Percentiles rank a stretch among this genome's conserved stretches.
Conservation (phyloP, 163 green algal genomes). For the Volvox carteri region DNA sequence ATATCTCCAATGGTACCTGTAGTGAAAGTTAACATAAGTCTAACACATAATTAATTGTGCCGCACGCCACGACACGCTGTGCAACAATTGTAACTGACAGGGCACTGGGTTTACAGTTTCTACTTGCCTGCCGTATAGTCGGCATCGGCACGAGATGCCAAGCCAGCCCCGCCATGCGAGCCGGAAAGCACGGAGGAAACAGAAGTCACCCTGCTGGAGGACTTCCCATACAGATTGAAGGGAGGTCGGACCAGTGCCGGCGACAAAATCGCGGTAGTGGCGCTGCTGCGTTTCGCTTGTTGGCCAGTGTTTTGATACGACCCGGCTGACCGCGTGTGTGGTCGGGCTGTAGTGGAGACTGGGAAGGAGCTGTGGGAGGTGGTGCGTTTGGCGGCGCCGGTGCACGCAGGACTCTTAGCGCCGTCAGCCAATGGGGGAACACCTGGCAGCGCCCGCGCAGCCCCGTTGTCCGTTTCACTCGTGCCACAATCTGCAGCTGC, state of each 20-base stretch:
- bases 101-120: no score
- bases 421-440: neutral
- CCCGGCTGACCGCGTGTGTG: neutral
- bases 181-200: neutral
- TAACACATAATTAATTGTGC: no score
- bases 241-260: neutral
- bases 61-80: no score
- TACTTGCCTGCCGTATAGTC: no score
- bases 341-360: constrained; percentile 22
- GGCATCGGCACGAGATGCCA: neutral
- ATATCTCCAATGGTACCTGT: no score
- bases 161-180: neutral
- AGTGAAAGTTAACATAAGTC: no score
- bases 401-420: neutral
- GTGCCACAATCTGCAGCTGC: no score
- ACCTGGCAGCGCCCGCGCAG: neutral
- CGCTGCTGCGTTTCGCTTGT: neutral
- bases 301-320: neutral
- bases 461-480: neutral
- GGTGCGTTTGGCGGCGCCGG: neutral
- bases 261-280: neutral
- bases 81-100: no score
- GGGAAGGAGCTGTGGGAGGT: neutral
- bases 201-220: neutral
- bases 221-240: constrained; percentile 29